Evolutionary conservation across 2,329 filamentous ascomycete genomes (phyloP).

Genomic region (Talaromyces marneffei): DNA sequence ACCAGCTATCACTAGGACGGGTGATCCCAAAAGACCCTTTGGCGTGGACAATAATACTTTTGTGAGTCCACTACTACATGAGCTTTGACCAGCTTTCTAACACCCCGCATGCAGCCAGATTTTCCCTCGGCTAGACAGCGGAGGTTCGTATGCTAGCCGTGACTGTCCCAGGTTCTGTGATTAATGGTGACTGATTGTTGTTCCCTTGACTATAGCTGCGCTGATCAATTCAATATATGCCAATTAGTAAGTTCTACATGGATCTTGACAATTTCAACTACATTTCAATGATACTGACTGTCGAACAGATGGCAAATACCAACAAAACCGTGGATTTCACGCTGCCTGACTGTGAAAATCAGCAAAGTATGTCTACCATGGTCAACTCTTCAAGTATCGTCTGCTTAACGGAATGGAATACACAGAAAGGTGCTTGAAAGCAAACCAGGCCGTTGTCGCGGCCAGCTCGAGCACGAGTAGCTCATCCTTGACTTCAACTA

Average conservation of each 20-base stretch:
- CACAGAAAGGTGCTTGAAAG: neutral
- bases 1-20: conserved; percentile 17
- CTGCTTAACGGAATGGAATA: neutral
- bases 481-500: neutral
- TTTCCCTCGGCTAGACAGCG: conserved; percentile 18
- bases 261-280: neutral
- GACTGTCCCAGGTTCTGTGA: neutral
- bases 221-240: conserved; percentile 20
- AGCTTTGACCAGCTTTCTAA: neutral
- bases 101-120: conserved; percentile 14
- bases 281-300: neutral
- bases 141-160: conserved; percentile 16
- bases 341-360: conserved; percentile 8
- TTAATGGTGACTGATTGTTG: neutral
- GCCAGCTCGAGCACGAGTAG: neutral
- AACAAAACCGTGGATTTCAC: neutral
- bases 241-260: conserved; percentile 14
- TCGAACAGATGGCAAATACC: conserved; percentile 1
- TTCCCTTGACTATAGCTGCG: conserved; percentile 16
- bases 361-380: conserved; percentile 5
- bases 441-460: neutral
- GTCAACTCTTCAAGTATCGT: neutral
- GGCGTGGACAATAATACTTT: conserved; percentile 22
- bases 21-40: conserved; percentile 19
- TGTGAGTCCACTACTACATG: conserved; percentile 12